Evolutionary conservation across 371 early-diverging fungal species (phyloP).

Genomic region (Lichtheimia ornata): DNA sequence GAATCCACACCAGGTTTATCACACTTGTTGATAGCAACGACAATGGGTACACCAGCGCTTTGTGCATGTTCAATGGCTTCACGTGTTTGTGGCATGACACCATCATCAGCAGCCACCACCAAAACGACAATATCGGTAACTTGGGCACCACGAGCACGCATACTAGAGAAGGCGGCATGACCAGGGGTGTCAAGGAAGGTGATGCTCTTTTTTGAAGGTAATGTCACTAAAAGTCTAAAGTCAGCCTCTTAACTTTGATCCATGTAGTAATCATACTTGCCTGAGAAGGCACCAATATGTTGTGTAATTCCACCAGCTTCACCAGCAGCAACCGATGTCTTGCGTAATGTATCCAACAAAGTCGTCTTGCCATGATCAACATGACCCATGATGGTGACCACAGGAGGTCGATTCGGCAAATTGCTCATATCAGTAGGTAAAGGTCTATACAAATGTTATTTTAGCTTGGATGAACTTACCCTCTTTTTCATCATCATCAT

Average conservation of each 20-base stretch:
- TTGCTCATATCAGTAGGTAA: slow-evolving; percentile 70
- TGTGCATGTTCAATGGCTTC: slow-evolving; percentile 94
- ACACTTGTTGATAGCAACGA: slow-evolving; percentile 96
- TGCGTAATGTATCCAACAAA: slow-evolving; percentile 90
- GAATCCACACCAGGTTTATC: slow-evolving; percentile 87
- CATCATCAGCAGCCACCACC: slow-evolving; percentile 97
- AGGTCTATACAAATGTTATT: slow-evolving; percentile 28
- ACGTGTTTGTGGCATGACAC: slow-evolving; percentile 95
- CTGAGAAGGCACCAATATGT: slow-evolving; percentile 97
- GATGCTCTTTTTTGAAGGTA: slow-evolving; percentile 73
- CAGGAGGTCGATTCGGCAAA: slow-evolving; percentile 82
- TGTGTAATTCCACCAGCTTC: slow-evolving; percentile 98
- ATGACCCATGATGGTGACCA: slow-evolving; percentile 98
- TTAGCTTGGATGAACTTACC: no score
- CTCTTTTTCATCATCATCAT: no score
- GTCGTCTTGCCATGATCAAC: slow-evolving; percentile 99
- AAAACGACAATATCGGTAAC: slow-evolving; percentile 94
- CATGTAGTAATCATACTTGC: slow-evolving; percentile 20
- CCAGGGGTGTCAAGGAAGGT: slow-evolving; percentile 98
- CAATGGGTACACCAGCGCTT: slow-evolving; percentile 87
- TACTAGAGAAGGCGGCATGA: slow-evolving; percentile 94
- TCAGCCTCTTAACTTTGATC: no score
- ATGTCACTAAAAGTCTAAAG: slow-evolving; percentile 32
- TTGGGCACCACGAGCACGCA: slow-evolving; percentile 91
- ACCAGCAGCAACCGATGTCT: slow-evolving; percentile 88